Conservation (phyloP, 768 basidiomycete genomes). For the Trichaptum fuscoviolaceum region DNA sequence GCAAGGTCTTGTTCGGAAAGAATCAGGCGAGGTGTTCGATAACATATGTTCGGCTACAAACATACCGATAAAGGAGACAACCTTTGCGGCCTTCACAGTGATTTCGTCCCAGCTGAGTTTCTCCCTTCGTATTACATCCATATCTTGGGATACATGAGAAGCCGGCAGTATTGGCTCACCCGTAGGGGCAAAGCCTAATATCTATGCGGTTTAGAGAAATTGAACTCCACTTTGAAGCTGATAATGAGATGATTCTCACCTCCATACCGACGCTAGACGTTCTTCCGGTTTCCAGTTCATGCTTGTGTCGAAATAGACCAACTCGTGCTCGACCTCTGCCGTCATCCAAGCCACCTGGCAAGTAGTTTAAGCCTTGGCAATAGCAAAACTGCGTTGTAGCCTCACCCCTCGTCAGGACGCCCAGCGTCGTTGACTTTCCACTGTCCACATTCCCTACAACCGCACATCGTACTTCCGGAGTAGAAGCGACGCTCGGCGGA, state of each 20-base stretch:
- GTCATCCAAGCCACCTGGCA: constrained; percentile 68
- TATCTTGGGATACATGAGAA: constrained; percentile 47
- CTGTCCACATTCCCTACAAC: constrained; percentile 95
- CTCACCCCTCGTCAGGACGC: constrained; percentile 88
- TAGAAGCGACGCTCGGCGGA: constrained; percentile 66
- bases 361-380: constrained; percentile 6
- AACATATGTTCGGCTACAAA: background rate
- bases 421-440: constrained; percentile 91
- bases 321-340: constrained; percentile 81
- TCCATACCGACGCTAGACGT: constrained; percentile 98
- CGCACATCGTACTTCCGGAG: constrained; percentile 92
- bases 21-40: background rate
- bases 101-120: constrained; percentile 97
- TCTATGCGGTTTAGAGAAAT: constrained; percentile 38
- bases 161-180: constrained; percentile 78
- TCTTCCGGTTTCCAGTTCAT: constrained; percentile 93
- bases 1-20: constrained; percentile 67
- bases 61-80: constrained; percentile 86
- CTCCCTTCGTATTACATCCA: constrained; percentile 68
- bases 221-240: background rate
- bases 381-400: constrained; percentile 21
- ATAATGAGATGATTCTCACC: constrained; percentile 37
- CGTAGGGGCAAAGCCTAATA: constrained; percentile 77
- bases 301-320: constrained; percentile 91
- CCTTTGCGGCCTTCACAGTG: constrained; percentile 80